Base-by-base conservation (phyloP, 768 basidiomycete species). In the Butyriboletus loyo region DNA sequence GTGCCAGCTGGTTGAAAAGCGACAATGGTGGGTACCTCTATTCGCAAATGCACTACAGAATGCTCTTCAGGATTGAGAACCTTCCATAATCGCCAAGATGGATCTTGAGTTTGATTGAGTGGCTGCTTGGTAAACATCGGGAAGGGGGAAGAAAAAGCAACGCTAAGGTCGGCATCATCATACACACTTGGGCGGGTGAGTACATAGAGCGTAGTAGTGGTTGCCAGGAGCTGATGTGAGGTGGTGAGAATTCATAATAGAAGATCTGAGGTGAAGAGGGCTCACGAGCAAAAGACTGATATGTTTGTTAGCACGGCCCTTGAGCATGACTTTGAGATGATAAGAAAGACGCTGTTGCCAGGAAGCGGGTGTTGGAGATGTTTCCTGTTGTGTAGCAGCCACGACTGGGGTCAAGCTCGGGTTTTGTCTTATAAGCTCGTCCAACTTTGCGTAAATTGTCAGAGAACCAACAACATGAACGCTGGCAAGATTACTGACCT, bases 361-460 rank as follows among this genome's bases (percentile, higher is more conserved):
- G 22, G 70, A 57, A 38, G 52, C n/a, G 7, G 64, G 45, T 19
- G 41, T 49, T 39, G 53, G 47, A 11, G 64, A 11, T 63, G 66
- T 36, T 47, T 73, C 60, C 54, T 59, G 50, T 56, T 55, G 54
- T 48, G 59, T 31, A 8, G 38, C 35, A 19, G 74, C 62, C 35
- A 76, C 61, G 2, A 75, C 61, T 14, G 86, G 81, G 2, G 76
- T 74, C 5, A 85, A 67, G 45, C 72, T 79, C 1, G 84, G 71
- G 56, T 87, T 84, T 65, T 91, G 91, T 8, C 83, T 81, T 21
- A 97, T 74, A 10, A 98, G 77, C 66, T 99, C 92, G 52, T 90
- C 87, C 39, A 96, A 77, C 87, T 94, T 59, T 36, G 47, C 41
- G 40, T 6, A 34, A 10, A 46, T 19, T 35, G 49, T 69, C 47